Evolutionary conservation across 1,284 basidiomycete species (phyloP).

Genomic region (Apiotrichum akiyoshidainum): DNA sequence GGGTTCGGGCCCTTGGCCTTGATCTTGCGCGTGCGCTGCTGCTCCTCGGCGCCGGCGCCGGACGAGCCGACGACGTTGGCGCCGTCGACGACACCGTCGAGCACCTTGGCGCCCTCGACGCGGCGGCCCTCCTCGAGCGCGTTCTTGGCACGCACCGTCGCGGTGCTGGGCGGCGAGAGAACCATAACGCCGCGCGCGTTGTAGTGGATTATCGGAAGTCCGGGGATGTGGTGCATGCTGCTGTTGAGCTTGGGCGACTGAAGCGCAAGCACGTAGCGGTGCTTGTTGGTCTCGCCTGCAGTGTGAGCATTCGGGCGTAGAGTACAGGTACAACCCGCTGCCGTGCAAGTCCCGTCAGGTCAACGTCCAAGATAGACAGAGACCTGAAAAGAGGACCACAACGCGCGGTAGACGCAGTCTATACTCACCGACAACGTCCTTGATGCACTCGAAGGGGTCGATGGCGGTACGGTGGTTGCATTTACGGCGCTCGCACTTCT

Average conservation of each 20-base stretch:
- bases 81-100: slow-evolving; percentile 41
- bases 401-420: neutral
- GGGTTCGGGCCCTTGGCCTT: slow-evolving; percentile 87
- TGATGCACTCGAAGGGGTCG: slow-evolving; percentile 76
- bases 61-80: slow-evolving; percentile 58
- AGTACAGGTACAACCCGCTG: no score
- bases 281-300: slow-evolving; percentile 78
- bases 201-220: slow-evolving; percentile 79
- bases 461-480: slow-evolving; percentile 88
- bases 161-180: slow-evolving; percentile 76
- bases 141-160: slow-evolving; percentile 67
- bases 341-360: no score
- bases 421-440: slow-evolving; percentile 70
- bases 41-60: slow-evolving; percentile 50
- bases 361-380: no score
- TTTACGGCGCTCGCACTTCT: slow-evolving; percentile 84
- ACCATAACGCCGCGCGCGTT: slow-evolving; percentile 83
- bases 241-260: slow-evolving; percentile 68
- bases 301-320: no score
- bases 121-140: slow-evolving; percentile 52
- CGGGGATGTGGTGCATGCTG: slow-evolving; percentile 67
- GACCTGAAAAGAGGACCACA: no score
- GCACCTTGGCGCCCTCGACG: slow-evolving; percentile 44
- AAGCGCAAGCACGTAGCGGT: slow-evolving; percentile 81
- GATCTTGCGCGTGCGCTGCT: slow-evolving; percentile 57